Base-by-base conservation (phyloP, 371 early-diverging fungal genomes). In the Entomophthora muscae region DNA sequence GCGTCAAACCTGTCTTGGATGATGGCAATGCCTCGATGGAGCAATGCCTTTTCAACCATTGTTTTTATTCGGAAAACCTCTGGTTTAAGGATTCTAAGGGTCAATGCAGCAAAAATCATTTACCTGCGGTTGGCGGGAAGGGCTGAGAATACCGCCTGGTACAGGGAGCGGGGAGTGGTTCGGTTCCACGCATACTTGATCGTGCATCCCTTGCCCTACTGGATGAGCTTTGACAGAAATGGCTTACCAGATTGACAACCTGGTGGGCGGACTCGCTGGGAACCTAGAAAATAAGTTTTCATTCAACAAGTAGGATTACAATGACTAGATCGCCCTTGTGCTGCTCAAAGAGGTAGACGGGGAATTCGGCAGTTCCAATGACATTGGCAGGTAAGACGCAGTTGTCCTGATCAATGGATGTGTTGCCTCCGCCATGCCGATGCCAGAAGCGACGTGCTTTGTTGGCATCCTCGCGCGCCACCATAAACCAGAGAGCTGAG, bases 151-250 rank as follows among this genome's bases (percentile, higher is more conserved):
- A 73, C 42, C 0, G 70, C 69, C 0, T 66, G 60, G 13, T 66
- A 55, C 22, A 71, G 33, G 26, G 70, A 64, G 26, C 65, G 52
- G 0, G 71, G 65, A 0, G 72, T 73, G 12, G 68, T 66, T 24
- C 74, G 65, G 63, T 73, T 73, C 74, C 74, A 73, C 2, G 72
- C 66, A 1, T 70, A 66, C 29, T 73, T 73, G 65, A 70, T 66
- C 0, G 67, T 69, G 7, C n/a, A 12, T 24, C 61, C 61, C 17
- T 30, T 30, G 22, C 61, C 61, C 42, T 42, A 42, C 5, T 10
- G 42, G 5, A 17, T 42, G 42, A 42, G 42, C 42, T 42, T 42
- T 5, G 10, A 42, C 17, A 10, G 5, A 10, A 42, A 42, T 5
- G 42, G 42, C 10, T 5, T 42, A 42, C 42, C 7, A 61, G 3